These are phyloP conservation scores for Phytophthora melonis DNA, from an alignment of 352 stramenopile genomes.

Conservation along the genomic window DNA sequence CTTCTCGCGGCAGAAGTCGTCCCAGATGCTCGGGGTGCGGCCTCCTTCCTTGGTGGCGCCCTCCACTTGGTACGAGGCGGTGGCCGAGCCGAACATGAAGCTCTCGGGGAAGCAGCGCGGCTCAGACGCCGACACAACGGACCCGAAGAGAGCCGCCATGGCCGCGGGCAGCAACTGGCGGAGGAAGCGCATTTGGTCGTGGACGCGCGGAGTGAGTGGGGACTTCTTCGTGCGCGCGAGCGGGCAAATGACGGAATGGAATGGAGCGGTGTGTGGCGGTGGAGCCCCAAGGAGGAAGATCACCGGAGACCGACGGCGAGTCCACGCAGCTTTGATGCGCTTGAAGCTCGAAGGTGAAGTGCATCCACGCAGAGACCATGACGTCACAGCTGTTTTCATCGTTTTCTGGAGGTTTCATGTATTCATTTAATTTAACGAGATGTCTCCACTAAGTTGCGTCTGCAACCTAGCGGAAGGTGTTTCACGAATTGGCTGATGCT, in stretches of 20 bases:
- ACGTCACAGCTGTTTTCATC: background rate
- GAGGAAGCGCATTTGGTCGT: slow-evolving; percentile 30
- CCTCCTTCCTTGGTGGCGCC: slow-evolving; percentile 80
- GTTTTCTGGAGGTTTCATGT: no score
- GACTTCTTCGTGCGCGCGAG: slow-evolving; percentile 8
- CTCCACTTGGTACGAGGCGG: slow-evolving; percentile 93
- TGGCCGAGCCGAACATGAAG: slow-evolving; percentile 88
- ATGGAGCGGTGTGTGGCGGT: no score
- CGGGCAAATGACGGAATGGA: slow-evolving; percentile 32
- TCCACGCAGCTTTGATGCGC: slow-evolving; percentile 33
- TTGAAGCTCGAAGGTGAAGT: slow-evolving; percentile 30
- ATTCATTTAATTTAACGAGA: no score
- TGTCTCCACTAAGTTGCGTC: no score
- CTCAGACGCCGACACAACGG: slow-evolving; percentile 11
- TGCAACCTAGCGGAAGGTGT: no score
- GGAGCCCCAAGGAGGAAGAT: background rate
- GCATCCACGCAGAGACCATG: slow-evolving; percentile 22
- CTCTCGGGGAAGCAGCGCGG: slow-evolving; percentile 50
- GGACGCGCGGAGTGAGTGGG: background rate
- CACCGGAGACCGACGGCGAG: background rate
- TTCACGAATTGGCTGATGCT: no score
- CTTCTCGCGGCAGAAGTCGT: slow-evolving; percentile 83
- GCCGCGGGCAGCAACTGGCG: slow-evolving; percentile 23
- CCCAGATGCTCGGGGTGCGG: slow-evolving; percentile 90
- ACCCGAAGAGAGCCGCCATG: slow-evolving; percentile 6